Conservation (phyloP, 1,284 basidiomycete genomes). For the Retiboletus flavoniger region DNA sequence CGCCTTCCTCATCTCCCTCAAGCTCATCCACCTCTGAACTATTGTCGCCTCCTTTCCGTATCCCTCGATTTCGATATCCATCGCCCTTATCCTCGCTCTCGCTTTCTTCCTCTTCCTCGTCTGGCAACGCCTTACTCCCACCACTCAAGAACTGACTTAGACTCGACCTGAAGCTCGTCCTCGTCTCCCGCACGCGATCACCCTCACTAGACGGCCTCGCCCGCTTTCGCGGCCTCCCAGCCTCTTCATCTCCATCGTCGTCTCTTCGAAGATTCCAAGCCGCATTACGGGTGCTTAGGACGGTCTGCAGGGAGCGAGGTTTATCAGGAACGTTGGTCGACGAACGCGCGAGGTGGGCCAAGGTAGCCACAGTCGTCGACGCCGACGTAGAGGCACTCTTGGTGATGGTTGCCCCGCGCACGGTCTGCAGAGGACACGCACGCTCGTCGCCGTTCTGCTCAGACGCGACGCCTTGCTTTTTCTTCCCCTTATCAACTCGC, state of each 20-base stretch:
- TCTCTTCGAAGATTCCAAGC: slow-evolving; percentile 43
- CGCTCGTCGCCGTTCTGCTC: background rate
- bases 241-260: slow-evolving; percentile 20
- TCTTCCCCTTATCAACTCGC: background rate
- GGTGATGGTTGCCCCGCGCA: background rate
- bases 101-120: slow-evolving; percentile 23
- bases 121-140: slow-evolving; percentile 37
- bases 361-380: slow-evolving; percentile 1
- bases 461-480: background rate
- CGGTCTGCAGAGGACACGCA: background rate
- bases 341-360: background rate
- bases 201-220: slow-evolving; percentile 15
- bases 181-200: slow-evolving; percentile 6
- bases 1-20: slow-evolving; percentile 5
- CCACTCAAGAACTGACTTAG: slow-evolving; percentile 54
- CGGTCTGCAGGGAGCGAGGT: slow-evolving; percentile 41
- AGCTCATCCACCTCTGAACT: slow-evolving; percentile 22
- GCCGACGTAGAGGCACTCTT: background rate
- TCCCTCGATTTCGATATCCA: slow-evolving; percentile 6
- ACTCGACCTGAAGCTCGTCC: slow-evolving; percentile 41
- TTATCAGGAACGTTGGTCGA: slow-evolving; percentile 11
- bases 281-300: slow-evolving; percentile 47
- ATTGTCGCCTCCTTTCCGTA: slow-evolving; percentile 5
- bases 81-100: slow-evolving; percentile 9
- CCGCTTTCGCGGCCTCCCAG: slow-evolving; percentile 25